A percentile compares a stretch with the other conserved stretches of the same genome.
Evolutionary conservation across 108 stramenopile species (phyloP).

Genomic region (Pseudonitzschia pungens): DNA sequence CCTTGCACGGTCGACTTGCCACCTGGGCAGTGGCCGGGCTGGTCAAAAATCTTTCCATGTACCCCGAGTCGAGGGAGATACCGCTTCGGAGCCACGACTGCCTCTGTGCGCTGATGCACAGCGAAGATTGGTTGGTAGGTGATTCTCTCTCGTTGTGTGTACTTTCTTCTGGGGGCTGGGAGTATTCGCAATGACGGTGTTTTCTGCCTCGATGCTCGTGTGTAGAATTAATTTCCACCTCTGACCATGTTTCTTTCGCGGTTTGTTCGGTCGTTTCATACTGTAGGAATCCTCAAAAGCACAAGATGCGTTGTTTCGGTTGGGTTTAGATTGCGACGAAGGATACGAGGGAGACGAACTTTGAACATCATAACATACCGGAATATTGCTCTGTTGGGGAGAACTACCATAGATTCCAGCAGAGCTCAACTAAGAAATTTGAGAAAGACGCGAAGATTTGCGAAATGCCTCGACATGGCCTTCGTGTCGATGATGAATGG

Average conservation of each 20-base stretch:
- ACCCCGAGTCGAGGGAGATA: neutral
- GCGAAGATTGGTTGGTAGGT: conserved; percentile 4
- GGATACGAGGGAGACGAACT: neutral
- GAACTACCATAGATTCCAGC: no score
- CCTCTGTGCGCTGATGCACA: conserved; percentile 5
- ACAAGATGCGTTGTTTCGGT: neutral
- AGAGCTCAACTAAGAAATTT: no score
- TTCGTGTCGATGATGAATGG: no score
- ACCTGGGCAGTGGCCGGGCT: conserved; percentile 16
- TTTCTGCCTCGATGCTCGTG: no score
- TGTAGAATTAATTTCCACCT: no score
- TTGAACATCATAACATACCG: neutral
- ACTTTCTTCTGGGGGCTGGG: neutral
- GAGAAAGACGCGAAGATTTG: no score
- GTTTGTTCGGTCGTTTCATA: neutral
- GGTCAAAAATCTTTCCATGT: conserved; percentile 15
- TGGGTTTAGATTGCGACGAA: neutral
- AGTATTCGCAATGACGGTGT: no score
- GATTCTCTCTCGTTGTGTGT: neutral
- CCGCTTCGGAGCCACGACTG: neutral
- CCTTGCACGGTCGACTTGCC: neutral
- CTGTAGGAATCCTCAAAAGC: neutral
- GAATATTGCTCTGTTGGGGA: no score
- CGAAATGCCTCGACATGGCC: no score
- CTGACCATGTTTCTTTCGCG: neutral